Evolutionary conservation across 2,329 filamentous ascomycete species (phyloP).

Genomic region (Fusarium fracticaudum): DNA sequence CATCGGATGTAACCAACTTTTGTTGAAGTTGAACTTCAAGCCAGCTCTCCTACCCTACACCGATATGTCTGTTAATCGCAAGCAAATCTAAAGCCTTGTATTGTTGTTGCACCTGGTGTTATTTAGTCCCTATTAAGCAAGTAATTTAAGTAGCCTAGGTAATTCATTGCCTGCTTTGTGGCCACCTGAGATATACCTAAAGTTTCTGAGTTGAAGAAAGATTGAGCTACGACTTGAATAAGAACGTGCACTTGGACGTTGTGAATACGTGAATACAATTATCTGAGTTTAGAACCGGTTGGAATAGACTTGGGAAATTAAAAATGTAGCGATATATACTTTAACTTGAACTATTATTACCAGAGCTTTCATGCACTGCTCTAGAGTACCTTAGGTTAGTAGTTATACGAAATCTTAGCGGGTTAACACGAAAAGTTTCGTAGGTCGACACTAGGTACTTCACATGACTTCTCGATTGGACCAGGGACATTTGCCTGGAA

Average conservation of each 20-base stretch:
- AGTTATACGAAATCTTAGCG: background rate
- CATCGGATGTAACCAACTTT: background rate
- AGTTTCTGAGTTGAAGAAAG: background rate
- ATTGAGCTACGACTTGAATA: background rate
- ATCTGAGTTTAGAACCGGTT: background rate
- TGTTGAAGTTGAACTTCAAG: background rate
- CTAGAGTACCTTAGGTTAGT: background rate
- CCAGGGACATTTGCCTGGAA: conserved; percentile 1
- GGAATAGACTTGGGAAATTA: too few relatives aligned
- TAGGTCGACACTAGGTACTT: background rate
- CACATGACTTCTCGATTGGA: background rate
- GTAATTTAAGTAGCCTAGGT: too few relatives aligned
- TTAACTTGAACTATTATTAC: background rate
- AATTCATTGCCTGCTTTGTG: background rate
- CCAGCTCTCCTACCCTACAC: background rate
- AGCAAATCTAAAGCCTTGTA: background rate
- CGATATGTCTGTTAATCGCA: too few relatives aligned
- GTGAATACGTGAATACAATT: background rate
- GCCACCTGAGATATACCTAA: too few relatives aligned
- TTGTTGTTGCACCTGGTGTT: background rate
- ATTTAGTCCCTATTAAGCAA: background rate
- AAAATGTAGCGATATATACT: background rate
- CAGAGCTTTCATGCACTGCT: background rate
- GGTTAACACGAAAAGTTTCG: background rate
- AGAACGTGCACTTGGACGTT: background rate